Evolutionary conservation across 1,284 basidiomycete genomes (phyloP), one percentile per base, ranked within the genome.

Genomic region (Pseudozyma pruni): DNA sequence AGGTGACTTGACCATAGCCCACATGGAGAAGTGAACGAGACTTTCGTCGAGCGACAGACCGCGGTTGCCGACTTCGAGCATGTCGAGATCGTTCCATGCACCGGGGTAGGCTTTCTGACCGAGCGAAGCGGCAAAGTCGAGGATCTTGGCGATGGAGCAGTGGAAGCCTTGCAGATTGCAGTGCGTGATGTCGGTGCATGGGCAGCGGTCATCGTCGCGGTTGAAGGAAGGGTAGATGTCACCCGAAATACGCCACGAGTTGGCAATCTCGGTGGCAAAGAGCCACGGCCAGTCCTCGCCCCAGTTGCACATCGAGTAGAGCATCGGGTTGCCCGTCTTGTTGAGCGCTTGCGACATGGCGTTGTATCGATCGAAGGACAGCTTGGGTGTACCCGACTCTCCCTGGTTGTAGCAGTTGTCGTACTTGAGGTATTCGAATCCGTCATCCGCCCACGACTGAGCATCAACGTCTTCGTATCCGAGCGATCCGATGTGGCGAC

Each of bases 331-430:
- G 5, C 84, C 84, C 0, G 82, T 83, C 46, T 61, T 48, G 47
- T 81, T 81, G 13, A 89, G 78, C 0, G 87, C 87, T 44, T 86
- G 82, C 47, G 84, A 76, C 87, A 89, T 89, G 2, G 83, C 81
- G 9, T 85, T 85, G 4, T 83, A 80, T 16, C 83, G 83, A 14
- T 62, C 44, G 37, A 56, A 56, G 1, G 68, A 72, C 13, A 64
- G 29, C 23, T 62, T 55, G 5, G 69, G 69, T 0, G 37, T 59
- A 3, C 57, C 57, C 13, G 22, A 17, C 25, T 44, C 5, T 1
- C 61, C 61, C 8, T 46, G 39, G n/a, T 20, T 84, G 67, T 85
- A 86, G 73, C 86, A 85, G 84, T 71, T 42, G 49, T 43, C 52
- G 39, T 50, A 81, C 79, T 76, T 86, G n/a, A 85, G 80, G 85